These are phyloP conservation scores for Blastocystis sp. DNA, from an alignment of 352 stramenopile species.

Conservation along the genomic window DNA sequence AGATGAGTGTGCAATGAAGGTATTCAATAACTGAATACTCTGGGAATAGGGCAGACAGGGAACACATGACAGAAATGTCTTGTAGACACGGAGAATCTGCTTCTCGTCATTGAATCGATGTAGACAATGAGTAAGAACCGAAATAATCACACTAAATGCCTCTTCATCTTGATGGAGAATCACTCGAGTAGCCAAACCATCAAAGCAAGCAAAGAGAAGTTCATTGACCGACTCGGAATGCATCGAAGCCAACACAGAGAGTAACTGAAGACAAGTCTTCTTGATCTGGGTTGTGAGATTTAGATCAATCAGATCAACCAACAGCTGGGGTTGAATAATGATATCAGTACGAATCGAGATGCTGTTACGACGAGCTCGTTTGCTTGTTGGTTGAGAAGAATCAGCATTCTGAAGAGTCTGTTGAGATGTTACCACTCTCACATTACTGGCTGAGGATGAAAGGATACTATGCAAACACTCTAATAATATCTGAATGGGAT, in stretches of 20 bases:
- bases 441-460: neutral
- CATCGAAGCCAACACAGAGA: neutral
- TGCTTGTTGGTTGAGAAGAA: conserved; percentile 16
- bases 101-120: conserved; percentile 8
- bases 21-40: conserved; percentile 32
- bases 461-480: conserved; percentile 6
- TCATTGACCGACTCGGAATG: neutral
- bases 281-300: conserved; percentile 55
- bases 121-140: conserved; percentile 13
- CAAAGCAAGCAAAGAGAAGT: conserved; percentile 48
- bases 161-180: conserved; percentile 46
- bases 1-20: conserved; percentile 6
- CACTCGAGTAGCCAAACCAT: neutral
- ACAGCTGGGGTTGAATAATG: conserved; percentile 15
- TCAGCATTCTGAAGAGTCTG: conserved; percentile 6
- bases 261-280: conserved; percentile 31
- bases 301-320: conserved; percentile 38
- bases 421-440: neutral
- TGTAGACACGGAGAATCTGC: conserved; percentile 33
- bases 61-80: conserved; percentile 51
- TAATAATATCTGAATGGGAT: conserved; percentile 42
- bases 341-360: conserved; percentile 14
- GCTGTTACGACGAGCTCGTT: conserved; percentile 45
- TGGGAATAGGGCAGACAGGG: conserved; percentile 48
- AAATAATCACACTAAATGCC: conserved; percentile 34